Percentiles rank a stretch among this genome's conserved stretches.
Conservation (phyloP, 1,284 basidiomycete species). For the Cerioporus squamosus region DNA sequence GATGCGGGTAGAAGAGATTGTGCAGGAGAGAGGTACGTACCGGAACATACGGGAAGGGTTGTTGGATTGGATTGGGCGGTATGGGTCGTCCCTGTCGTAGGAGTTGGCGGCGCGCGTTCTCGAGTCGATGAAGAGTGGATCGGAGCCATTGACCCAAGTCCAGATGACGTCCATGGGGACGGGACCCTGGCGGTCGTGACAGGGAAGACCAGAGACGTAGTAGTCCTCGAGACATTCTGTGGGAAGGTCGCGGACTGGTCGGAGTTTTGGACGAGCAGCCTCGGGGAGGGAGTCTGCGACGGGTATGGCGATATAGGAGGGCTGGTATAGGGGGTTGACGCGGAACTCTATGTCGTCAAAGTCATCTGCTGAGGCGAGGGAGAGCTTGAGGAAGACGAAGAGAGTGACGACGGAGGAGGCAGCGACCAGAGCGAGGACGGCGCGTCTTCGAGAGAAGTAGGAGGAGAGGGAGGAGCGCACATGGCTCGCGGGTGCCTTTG, state of each 20-base stretch:
- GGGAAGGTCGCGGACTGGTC: slow-evolving; percentile 28
- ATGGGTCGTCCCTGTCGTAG: slow-evolving; percentile 26
- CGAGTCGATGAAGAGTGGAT: slow-evolving; percentile 26
- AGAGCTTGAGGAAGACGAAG: slow-evolving; percentile 23
- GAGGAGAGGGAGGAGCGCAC: slow-evolving; percentile 1
- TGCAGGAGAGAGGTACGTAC: slow-evolving; percentile 14
- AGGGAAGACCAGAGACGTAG: slow-evolving; percentile 24
- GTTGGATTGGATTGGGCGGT: slow-evolving; percentile 25
- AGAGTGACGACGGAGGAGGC: slow-evolving; percentile 25
- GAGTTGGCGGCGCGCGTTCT: slow-evolving; percentile 16
- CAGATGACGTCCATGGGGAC: slow-evolving; percentile 33
- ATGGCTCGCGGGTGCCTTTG: background rate
- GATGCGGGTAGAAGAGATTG: background rate
- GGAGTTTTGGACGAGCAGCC: slow-evolving; percentile 16
- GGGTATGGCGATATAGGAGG: slow-evolving; percentile 30
- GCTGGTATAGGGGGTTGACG: slow-evolving; percentile 13
- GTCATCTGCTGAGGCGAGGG: slow-evolving; percentile 14
- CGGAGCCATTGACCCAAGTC: slow-evolving; percentile 38
- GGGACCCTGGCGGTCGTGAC: slow-evolving; percentile 24
- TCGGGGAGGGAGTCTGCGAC: slow-evolving; percentile 17
- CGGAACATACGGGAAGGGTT: slow-evolving; percentile 31
- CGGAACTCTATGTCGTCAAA: slow-evolving; percentile 14
- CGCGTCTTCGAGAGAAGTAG: slow-evolving; percentile 24
- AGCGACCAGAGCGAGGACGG: slow-evolving; percentile 24
- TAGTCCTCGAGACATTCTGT: slow-evolving; percentile 29